Conservation (phyloP, 2,329 filamentous ascomycete genomes). For the Penicillium sp. region DNA sequence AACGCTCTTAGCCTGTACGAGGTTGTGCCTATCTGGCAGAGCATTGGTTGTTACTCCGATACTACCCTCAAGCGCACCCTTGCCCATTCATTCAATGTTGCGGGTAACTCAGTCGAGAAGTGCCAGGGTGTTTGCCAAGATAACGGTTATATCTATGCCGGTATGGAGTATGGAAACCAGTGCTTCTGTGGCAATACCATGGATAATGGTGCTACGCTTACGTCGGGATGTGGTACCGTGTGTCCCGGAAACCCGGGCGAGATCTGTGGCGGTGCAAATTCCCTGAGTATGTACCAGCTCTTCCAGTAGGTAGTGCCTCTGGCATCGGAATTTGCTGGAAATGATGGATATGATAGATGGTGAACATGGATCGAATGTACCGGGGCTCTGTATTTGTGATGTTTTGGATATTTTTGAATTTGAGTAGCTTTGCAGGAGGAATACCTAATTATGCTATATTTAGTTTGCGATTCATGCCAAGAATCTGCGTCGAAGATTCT, state of each 20-base stretch:
- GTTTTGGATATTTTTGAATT: background rate
- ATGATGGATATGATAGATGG: background rate
- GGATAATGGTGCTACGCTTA: constrained; percentile 21
- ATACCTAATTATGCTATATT: background rate
- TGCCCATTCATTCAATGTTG: constrained; percentile 14
- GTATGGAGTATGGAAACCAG: constrained; percentile 32
- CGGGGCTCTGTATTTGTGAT: background rate
- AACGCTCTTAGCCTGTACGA: constrained; percentile 18
- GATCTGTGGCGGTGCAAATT: constrained; percentile 34
- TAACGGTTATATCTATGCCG: constrained; percentile 29
- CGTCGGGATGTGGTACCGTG: constrained; percentile 47
- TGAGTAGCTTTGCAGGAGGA: background rate
- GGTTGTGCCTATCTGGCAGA: constrained; percentile 18
- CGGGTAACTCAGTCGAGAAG: constrained; percentile 26
- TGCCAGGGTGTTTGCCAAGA: constrained; percentile 30
- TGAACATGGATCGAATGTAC: background rate
- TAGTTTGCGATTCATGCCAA: too few species aligned
- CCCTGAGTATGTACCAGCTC: constrained; percentile 19
- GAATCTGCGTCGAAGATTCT: background rate
- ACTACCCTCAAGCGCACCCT: constrained; percentile 19
- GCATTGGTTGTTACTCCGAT: constrained; percentile 24
- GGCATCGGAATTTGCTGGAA: background rate
- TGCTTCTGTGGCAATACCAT: constrained; percentile 33
- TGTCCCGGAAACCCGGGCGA: constrained; percentile 44
- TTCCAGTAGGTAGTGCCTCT: background rate